A percentile compares a stretch with the other conserved stretches of the same genome.
These are phyloP conservation scores for Leucogyrophana mollusca DNA, from an alignment of 768 basidiomycete species.

Conservation along the genomic window DNA sequence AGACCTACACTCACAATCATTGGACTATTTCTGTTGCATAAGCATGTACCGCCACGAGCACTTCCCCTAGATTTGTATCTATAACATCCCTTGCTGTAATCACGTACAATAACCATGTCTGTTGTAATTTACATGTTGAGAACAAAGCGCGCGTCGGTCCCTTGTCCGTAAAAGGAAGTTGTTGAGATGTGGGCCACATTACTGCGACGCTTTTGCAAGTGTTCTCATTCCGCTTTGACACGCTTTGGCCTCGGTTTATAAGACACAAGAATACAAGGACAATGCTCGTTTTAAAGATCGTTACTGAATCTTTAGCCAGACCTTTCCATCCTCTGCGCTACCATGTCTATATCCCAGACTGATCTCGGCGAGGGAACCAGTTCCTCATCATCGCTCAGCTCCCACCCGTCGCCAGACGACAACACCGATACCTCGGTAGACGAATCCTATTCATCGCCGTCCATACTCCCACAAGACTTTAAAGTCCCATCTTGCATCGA, in stretches of 20 bases:
- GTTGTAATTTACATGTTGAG: not conserved
- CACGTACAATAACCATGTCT: no score
- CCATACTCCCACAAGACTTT: constrained; percentile 9
- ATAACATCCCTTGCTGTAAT: no score
- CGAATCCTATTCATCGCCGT: not conserved
- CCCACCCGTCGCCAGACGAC: not conserved
- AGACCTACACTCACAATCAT: no score
- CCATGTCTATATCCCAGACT: not conserved
- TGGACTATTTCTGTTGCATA: no score
- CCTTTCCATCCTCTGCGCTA: not conserved
- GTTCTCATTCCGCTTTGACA: constrained; percentile 22
- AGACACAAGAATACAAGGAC: constrained; percentile 10
- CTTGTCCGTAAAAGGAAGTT: constrained; percentile 34
- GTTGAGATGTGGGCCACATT: constrained; percentile 23
- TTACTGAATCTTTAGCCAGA: not conserved
- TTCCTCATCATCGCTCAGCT: not conserved
- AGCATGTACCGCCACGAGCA: no score
- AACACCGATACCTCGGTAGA: not conserved
- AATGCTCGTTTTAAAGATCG: constrained; percentile 11
- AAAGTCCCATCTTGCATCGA: constrained; percentile 18
- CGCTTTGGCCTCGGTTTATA: constrained; percentile 11
- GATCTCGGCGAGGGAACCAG: constrained; percentile 1
- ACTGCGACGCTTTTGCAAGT: not conserved
- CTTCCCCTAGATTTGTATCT: no score
- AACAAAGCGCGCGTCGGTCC: no score